Evolutionary conservation across 2,329 filamentous ascomycete species (phyloP).

Genomic region (Macrophomina phaseolina): DNA sequence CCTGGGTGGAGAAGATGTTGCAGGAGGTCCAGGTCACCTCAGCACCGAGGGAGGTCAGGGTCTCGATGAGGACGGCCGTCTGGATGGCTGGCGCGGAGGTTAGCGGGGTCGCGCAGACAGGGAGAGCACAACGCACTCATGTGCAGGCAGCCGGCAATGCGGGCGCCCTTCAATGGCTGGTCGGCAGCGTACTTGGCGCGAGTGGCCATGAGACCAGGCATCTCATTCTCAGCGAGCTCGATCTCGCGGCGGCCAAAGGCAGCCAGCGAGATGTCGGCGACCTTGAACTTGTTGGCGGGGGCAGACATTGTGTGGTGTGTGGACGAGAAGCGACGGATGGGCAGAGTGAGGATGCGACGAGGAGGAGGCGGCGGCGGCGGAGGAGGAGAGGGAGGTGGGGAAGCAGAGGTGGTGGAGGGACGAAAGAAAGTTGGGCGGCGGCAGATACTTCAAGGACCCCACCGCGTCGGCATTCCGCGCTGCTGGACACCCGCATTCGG

Average conservation of each 20-base stretch:
- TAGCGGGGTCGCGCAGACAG: slow-evolving; percentile 28
- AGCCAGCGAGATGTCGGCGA: slow-evolving; percentile 94
- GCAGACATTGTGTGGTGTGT: slow-evolving; percentile 61
- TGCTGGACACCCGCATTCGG: slow-evolving; percentile 13
- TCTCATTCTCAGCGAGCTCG: slow-evolving; percentile 88
- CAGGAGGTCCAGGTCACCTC: slow-evolving; percentile 99
- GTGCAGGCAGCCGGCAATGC: slow-evolving; percentile 97
- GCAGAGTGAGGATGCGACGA: slow-evolving; percentile 22
- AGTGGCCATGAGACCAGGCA: slow-evolving; percentile 97
- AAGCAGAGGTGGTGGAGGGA: slow-evolving; percentile 19
- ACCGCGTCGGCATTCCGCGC: slow-evolving; percentile 14
- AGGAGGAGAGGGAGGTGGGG: background rate
- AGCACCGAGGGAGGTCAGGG: slow-evolving; percentile 88
- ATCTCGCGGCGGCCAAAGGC: slow-evolving; percentile 99
- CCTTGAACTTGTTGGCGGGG: slow-evolving; percentile 94
- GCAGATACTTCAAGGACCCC: slow-evolving; percentile 26
- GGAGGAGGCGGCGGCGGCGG: background rate
- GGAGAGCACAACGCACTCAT: slow-evolving; percentile 70
- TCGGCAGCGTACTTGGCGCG: slow-evolving; percentile 88
- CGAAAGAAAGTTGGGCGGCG: slow-evolving; percentile 24
- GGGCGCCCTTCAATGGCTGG: slow-evolving; percentile 92
- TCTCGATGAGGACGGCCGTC: slow-evolving; percentile 99
- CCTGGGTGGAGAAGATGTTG: slow-evolving; percentile 99
- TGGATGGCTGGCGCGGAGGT: slow-evolving; percentile 73
- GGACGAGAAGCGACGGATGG: slow-evolving; percentile 31